phyloP scores from a whole-genome alignment of 371 early-diverging fungal genomes.

The Mortierella sp. region DNA sequence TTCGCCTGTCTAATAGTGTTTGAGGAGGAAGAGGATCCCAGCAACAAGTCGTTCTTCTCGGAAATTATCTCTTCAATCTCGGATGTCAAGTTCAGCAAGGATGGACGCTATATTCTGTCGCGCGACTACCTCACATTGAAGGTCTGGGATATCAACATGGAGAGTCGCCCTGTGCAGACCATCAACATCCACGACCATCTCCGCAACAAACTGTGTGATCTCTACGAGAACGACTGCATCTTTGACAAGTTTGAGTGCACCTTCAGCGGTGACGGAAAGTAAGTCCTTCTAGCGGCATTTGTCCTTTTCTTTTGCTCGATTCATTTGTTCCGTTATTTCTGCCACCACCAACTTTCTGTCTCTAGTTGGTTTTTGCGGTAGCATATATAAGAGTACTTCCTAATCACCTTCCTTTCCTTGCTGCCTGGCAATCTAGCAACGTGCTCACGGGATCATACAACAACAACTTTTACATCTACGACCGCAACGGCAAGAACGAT shows the following conservation, averaged over 20 bases:
- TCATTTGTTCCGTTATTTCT: too few species aligned
- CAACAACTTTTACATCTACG: conserved; percentile 96
- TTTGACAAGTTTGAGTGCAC: conserved; percentile 99
- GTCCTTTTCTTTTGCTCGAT: too few species aligned
- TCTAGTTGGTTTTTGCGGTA: background rate
- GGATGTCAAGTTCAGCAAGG: conserved; percentile 94
- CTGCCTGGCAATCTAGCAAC: conserved; percentile 55
- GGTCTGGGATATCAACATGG: conserved; percentile 99
- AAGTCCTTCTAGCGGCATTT: background rate
- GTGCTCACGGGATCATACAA: conserved; percentile 97
- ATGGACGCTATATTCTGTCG: conserved; percentile 96
- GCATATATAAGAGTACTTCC: background rate
- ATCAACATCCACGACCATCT: conserved; percentile 97
- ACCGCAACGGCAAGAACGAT: conserved; percentile 79
- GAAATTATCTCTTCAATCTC: conserved; percentile 98
- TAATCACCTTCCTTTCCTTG: background rate
- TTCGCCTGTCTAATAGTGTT: conserved; percentile 73
- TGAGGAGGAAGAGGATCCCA: conserved; percentile 95
- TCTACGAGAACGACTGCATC: conserved; percentile 99
- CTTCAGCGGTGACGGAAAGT: conserved; percentile 92
- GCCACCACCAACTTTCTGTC: too few species aligned
- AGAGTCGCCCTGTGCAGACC: conserved; percentile 90
- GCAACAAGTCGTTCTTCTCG: conserved; percentile 95
- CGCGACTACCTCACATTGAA: conserved; percentile 97
- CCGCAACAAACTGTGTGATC: conserved; percentile 93